phyloP scores from a whole-genome alignment of 352 stramenopile species.

The Phytophthora foliorum region DNA sequence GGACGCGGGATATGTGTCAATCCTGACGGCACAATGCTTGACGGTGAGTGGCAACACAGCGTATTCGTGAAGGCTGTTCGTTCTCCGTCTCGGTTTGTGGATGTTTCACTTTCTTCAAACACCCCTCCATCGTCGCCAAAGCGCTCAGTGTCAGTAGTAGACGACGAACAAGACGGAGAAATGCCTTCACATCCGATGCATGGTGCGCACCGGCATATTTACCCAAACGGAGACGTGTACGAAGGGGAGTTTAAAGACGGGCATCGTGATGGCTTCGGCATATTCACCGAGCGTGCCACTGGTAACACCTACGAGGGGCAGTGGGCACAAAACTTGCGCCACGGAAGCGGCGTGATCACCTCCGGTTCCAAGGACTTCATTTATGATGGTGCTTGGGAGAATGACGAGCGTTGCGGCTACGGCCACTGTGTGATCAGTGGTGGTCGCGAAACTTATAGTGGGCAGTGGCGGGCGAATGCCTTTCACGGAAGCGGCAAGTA shows the following conservation, averaged over 20 bases:
- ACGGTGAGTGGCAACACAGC: slow-evolving; percentile 81
- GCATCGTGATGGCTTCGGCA: slow-evolving; percentile 61
- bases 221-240: slow-evolving; percentile 79
- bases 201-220: slow-evolving; percentile 54
- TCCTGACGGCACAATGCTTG: slow-evolving; percentile 65
- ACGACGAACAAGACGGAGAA: slow-evolving; percentile 12
- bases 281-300: slow-evolving; percentile 69
- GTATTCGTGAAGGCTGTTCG: slow-evolving; percentile 62
- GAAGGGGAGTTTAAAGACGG: slow-evolving; percentile 68
- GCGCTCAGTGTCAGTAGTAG: neutral
- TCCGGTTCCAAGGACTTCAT: slow-evolving; percentile 84
- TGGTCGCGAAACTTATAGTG: slow-evolving; percentile 77
- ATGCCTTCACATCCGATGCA: slow-evolving; percentile 31
- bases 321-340: slow-evolving; percentile 65
- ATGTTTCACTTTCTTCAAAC: slow-evolving; percentile 54
- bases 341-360: slow-evolving; percentile 74
- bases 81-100: slow-evolving; percentile 65
- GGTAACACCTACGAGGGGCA: slow-evolving; percentile 81
- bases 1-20: slow-evolving; percentile 78
- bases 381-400: slow-evolving; percentile 80
- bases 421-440: slow-evolving; percentile 83
- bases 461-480: slow-evolving; percentile 73
- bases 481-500: slow-evolving; percentile 86
- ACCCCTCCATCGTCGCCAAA: slow-evolving; percentile 12
- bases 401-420: slow-evolving; percentile 67